Evolutionary conservation across 1,284 basidiomycete genomes (phyloP).

Genomic region (Melampsora americana): DNA sequence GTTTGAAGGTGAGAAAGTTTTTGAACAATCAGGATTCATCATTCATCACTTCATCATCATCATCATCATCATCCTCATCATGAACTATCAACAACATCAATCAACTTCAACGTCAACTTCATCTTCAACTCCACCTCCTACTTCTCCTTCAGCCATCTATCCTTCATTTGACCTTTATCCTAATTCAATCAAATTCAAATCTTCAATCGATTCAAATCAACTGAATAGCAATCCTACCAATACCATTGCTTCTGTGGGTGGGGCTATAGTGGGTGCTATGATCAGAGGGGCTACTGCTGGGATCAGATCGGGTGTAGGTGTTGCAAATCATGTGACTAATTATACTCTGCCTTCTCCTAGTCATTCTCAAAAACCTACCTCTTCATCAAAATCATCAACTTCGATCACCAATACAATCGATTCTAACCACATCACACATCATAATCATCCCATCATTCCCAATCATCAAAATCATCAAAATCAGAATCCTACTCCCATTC

Average conservation of each 20-base stretch:
- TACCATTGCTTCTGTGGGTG: neutral
- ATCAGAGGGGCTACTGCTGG: neutral
- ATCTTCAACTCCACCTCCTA: neutral
- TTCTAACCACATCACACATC: too few relatives aligned
- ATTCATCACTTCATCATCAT: too few relatives aligned
- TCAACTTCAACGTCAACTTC: neutral
- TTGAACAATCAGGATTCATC: too few relatives aligned
- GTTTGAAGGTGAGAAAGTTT: too few relatives aligned
- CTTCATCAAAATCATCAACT: neutral
- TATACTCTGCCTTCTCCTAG: neutral
- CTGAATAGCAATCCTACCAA: neutral
- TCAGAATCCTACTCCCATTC: neutral
- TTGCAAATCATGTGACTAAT: conserved; percentile 5
- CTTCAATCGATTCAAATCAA: neutral
- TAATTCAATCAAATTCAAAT: neutral
- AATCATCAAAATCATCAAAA: neutral
- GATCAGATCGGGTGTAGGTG: neutral
- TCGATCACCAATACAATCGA: too few relatives aligned
- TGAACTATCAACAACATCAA: too few relatives aligned
- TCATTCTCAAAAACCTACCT: neutral
- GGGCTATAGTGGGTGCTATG: neutral
- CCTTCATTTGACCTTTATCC: conserved; percentile 8
- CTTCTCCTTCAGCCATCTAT: neutral
- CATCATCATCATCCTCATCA: too few relatives aligned
- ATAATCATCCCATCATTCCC: too few relatives aligned